Base-by-base conservation (phyloP, 2,329 filamentous ascomycete species). In the Calonectria multiphialidica region DNA sequence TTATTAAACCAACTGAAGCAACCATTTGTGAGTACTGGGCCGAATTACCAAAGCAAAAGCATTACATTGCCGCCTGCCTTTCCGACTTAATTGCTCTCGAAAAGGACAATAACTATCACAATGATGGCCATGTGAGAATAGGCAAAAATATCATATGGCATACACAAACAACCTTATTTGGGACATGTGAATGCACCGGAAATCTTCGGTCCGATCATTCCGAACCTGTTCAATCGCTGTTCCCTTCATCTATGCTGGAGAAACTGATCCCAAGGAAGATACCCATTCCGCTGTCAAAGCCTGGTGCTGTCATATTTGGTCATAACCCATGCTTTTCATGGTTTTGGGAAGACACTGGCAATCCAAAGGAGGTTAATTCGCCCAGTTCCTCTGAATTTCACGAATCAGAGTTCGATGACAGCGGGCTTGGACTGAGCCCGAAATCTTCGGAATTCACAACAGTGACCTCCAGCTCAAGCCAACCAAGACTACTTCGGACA, bases 151-250 rank as follows among this genome's bases (percentile, higher is more conserved):
- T 21, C 6, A 66, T 61, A 28, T 63, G 59, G 66, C 55, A 70
- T 45, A 66, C 68, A 4, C 42, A 62, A 30, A 62, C 53, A 13
- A 30, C 68, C 18, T 16, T 57, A 9, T 70, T 65, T 18, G 50
- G 35, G 12, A 35, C 62, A 6, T 70, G 68, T 35, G 50, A 33
- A 53, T 66, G 68, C 18, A 57, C 10, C 45, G 68, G 53, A 4
- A 25, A 23, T 13, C 55, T 47, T 3, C 16, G 30, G 5, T 42
- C 18, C 15, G 62, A 66, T 37, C 49, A 61, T 35, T 62, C 61
- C 21, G 68, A 67, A 21, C 68, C 63, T 25, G 63, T 71, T n/a
- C 68, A 71, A 40, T 30, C 33, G 2, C 6, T 66, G 13, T 25
- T 45, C 25, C 45, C 37, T 40, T 74, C 37, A 6, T 12, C 23